These are phyloP conservation scores for Cutaneotrichosporon cutaneum DNA, from an alignment of 1,284 basidiomycete species.

Conservation along the genomic window DNA sequence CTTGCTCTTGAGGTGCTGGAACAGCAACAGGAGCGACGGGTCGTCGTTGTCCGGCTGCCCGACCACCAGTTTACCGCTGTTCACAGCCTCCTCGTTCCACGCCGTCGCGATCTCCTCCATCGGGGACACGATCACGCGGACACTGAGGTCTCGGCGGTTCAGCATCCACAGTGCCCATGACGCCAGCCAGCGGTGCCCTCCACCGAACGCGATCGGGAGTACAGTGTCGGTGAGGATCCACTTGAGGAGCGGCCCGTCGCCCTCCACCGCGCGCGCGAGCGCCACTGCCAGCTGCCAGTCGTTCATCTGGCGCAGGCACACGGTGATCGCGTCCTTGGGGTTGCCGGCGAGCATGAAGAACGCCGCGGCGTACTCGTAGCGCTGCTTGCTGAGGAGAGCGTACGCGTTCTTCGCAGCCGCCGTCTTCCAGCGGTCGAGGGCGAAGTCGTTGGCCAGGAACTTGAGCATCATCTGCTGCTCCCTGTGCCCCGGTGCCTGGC, in stretches of 20 bases:
- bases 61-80: conserved; percentile 56
- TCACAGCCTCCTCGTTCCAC: conserved; percentile 22
- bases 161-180: conserved; percentile 96
- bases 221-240: conserved; percentile 71
- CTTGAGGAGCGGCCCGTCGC: conserved; percentile 72
- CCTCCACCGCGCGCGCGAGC: conserved; percentile 77
- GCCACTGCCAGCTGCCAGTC: conserved; percentile 90
- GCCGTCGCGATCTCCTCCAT: conserved; percentile 39
- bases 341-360: conserved; percentile 93
- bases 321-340: conserved; percentile 85
- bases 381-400: conserved; percentile 82
- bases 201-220: conserved; percentile 76
- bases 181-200: conserved; percentile 91
- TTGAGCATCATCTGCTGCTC: conserved; percentile 88
- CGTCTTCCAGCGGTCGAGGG: conserved; percentile 78
- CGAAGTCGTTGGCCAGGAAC: conserved; percentile 90
- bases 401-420: conserved; percentile 97
- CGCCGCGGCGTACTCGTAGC: conserved; percentile 95
- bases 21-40: conserved; percentile 81
- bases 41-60: conserved; percentile 89
- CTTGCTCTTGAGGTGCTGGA: conserved; percentile 82
- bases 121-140: conserved; percentile 55
- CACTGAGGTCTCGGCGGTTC: conserved; percentile 76
- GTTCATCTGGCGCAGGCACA: conserved; percentile 81
- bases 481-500: conserved; percentile 89